A percentile compares a stretch with the other conserved stretches of the same genome.
Conservation (phyloP, 2,329 filamentous ascomycete genomes). For the Westerdykella ornata region DNA sequence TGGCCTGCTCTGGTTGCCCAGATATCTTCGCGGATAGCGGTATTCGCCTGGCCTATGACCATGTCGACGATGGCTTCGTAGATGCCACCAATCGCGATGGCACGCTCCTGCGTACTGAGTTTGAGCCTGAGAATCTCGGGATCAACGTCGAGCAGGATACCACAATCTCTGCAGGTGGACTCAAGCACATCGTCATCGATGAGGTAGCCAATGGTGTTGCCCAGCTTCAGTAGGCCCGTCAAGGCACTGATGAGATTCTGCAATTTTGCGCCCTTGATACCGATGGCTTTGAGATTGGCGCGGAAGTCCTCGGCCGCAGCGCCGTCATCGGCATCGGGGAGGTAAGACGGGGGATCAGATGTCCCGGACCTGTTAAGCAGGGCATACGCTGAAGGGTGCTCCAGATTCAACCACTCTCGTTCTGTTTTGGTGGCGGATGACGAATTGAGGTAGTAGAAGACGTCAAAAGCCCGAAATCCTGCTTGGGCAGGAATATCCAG, state of each 20-base stretch:
- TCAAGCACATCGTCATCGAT: constrained; percentile 80
- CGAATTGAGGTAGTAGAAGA: constrained; percentile 93
- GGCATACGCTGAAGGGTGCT: constrained; percentile 67
- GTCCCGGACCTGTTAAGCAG: constrained; percentile 78
- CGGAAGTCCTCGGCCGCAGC: constrained; percentile 92
- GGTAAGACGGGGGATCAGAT: constrained; percentile 76
- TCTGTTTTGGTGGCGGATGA: constrained; percentile 85
- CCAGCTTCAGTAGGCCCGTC: constrained; percentile 81
- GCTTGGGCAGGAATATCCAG: constrained; percentile 70
- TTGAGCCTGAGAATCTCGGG: constrained; percentile 72
- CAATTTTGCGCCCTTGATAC: constrained; percentile 80
- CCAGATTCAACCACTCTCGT: constrained; percentile 77
- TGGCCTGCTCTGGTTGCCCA: constrained; percentile 58
- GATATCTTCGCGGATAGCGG: constrained; percentile 72
- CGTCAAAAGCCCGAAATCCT: constrained; percentile 90
- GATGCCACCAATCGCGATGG: constrained; percentile 73
- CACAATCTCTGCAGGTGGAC: constrained; percentile 82
- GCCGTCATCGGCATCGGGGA: constrained; percentile 86
- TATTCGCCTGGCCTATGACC: constrained; percentile 84
- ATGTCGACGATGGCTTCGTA: constrained; percentile 95
- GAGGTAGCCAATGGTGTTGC: constrained; percentile 78
- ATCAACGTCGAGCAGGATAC: constrained; percentile 76
- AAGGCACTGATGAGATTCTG: constrained; percentile 79
- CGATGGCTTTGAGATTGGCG: constrained; percentile 77
- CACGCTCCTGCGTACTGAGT: constrained; percentile 77